Conservation (phyloP, 2,329 filamentous ascomycete species). For the Diplodia corticola region DNA sequence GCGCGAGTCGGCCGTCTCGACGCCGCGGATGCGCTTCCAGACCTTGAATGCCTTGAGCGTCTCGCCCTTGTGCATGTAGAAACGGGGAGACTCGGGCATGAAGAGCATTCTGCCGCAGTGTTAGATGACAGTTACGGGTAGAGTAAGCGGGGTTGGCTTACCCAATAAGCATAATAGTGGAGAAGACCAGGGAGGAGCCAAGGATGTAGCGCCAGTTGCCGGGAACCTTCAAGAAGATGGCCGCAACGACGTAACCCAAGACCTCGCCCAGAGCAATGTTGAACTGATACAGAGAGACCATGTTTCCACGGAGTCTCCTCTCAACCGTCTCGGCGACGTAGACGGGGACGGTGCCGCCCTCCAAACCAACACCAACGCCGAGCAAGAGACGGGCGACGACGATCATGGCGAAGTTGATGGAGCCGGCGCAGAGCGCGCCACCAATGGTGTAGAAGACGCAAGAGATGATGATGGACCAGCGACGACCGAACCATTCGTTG, state of each 20-base stretch:
- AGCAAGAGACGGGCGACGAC: conserved; percentile 67
- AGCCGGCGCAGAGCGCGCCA: conserved; percentile 66
- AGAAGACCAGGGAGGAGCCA: conserved; percentile 70
- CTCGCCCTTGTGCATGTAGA: conserved; percentile 66
- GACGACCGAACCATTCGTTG: conserved; percentile 68
- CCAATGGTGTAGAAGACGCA: conserved; percentile 70
- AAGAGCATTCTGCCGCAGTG: conserved; percentile 60
- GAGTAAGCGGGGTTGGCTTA: not conserved
- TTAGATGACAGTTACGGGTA: not conserved
- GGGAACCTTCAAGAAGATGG: conserved; percentile 68
- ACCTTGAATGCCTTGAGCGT: conserved; percentile 64
- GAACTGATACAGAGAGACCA: conserved; percentile 73
- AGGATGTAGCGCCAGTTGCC: conserved; percentile 76
- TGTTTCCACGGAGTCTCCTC: conserved; percentile 65
- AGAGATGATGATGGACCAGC: conserved; percentile 68
- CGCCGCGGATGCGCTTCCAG: conserved; percentile 71
- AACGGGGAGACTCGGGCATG: conserved; percentile 69
- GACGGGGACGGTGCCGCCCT: conserved; percentile 72
- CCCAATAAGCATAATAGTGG: conserved; percentile 58
- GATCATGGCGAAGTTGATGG: conserved; percentile 71
- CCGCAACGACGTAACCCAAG: conserved; percentile 69
- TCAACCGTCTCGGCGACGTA: conserved; percentile 75
- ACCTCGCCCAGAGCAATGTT: conserved; percentile 76
- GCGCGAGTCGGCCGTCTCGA: conserved; percentile 56
- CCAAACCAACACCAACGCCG: conserved; percentile 69